These are phyloP conservation scores for Colletotrichum horii DNA, from an alignment of 2,329 filamentous ascomycete genomes.

Conservation along the genomic window DNA sequence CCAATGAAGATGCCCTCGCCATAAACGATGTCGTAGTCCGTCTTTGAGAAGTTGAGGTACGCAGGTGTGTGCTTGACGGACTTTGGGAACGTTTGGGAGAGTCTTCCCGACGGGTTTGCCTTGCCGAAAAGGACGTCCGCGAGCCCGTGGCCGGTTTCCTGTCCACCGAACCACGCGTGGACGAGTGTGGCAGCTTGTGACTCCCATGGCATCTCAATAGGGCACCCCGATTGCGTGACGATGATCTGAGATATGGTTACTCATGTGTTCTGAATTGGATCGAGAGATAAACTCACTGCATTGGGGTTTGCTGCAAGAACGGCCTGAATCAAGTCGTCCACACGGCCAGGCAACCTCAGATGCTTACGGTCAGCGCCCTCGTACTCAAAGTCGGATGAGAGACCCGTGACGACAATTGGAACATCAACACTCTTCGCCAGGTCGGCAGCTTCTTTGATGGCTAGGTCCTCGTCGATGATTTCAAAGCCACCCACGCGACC, in stretches of 20 bases:
- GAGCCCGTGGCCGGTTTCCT: constrained; percentile 82
- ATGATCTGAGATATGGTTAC: constrained; percentile 46
- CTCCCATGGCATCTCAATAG: constrained; percentile 75
- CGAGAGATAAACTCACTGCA: constrained; percentile 47
- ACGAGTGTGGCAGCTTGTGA: constrained; percentile 62
- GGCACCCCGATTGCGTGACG: constrained; percentile 79
- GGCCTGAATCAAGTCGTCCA: constrained; percentile 72
- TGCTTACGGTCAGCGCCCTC: constrained; percentile 81
- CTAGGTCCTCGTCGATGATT: constrained; percentile 59
- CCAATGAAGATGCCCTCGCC: constrained; percentile 83
- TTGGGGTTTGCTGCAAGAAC: constrained; percentile 72
- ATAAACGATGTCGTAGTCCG: constrained; percentile 75
- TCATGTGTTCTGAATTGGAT: fast-evolving
- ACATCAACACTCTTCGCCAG: constrained; percentile 76
- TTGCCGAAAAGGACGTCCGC: constrained; percentile 79
- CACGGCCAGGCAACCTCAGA: constrained; percentile 75
- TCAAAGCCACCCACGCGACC: constrained; percentile 63
- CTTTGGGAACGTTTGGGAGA: constrained; percentile 75
- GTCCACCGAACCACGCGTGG: constrained; percentile 87
- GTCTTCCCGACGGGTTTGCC: constrained; percentile 75
- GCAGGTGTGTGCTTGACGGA: constrained; percentile 74
- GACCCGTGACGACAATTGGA: constrained; percentile 74
- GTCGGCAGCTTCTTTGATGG: constrained; percentile 69
- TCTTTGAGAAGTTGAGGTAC: constrained; percentile 75
- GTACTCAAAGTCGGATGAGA: constrained; percentile 83